Conservation (phyloP, 202 grass and related monocot genomes). For the Miscanthus sacchariflorus region DNA sequence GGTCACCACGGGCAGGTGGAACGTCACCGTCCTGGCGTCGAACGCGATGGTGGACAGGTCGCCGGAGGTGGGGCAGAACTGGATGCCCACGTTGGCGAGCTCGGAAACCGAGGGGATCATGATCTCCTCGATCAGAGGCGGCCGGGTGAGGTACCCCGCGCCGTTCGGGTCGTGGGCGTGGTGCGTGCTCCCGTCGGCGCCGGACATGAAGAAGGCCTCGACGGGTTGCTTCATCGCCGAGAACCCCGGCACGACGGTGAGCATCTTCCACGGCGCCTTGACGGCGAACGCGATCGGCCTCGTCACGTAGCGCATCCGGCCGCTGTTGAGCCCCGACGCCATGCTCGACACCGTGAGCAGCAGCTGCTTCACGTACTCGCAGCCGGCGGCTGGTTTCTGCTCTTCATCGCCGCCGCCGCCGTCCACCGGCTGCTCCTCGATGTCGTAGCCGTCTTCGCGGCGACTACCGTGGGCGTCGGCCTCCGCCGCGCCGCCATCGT, state of each 20-base stretch:
- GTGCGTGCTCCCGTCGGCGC: constrained; percentile 30
- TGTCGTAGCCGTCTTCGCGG: constrained; percentile 44
- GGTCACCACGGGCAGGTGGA: constrained; percentile 62
- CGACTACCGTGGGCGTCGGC: background rate
- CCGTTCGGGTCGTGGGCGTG: too few species aligned
- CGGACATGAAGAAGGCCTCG: constrained; percentile 48
- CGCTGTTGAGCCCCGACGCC: constrained; percentile 45
- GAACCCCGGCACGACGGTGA: constrained; percentile 41
- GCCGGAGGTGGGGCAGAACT: constrained; percentile 56
- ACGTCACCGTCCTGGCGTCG: constrained; percentile 59
- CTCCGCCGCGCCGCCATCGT: constrained; percentile 9
- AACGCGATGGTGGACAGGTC: constrained; percentile 59
- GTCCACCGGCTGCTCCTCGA: constrained; percentile 53
- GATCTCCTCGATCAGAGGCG: constrained; percentile 82
- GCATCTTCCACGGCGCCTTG: constrained; percentile 82
- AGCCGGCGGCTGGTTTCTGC: constrained; percentile 30
- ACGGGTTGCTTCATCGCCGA: too few species aligned
- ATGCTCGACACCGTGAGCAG: constrained; percentile 43
- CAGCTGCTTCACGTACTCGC: constrained; percentile 56
- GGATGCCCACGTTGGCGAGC: constrained; percentile 58
- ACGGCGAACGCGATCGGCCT: constrained; percentile 64
- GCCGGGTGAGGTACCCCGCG: constrained; percentile 44
- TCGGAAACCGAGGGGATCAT: constrained; percentile 74
- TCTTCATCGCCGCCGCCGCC: background rate
- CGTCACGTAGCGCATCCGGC: constrained; percentile 52